These are phyloP conservation scores for Xylaria multiplex DNA, from an alignment of 2,329 filamentous ascomycete species.

Conservation along the genomic window DNA sequence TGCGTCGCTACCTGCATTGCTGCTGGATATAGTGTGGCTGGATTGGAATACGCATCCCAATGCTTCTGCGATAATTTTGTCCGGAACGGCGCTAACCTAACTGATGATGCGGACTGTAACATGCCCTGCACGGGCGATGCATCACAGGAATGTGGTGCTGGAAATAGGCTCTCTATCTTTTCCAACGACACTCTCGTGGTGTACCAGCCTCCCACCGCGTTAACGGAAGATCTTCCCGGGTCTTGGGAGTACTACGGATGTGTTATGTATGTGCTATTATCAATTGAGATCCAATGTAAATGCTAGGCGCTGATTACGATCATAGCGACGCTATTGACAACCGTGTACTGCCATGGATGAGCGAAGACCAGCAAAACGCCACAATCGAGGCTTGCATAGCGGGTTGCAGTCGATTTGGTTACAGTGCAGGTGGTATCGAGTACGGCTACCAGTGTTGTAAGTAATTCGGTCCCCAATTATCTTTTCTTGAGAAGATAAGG, in stretches of 20 bases:
- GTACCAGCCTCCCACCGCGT: constrained; percentile 35
- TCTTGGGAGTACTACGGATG: constrained; percentile 42
- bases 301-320: constrained; percentile 10
- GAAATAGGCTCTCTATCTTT: constrained; percentile 42
- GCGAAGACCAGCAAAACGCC: constrained; percentile 53
- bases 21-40: constrained; percentile 46
- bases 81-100: constrained; percentile 39
- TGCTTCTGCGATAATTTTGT: constrained; percentile 47
- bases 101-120: constrained; percentile 39
- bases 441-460: constrained; percentile 56
- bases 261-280: constrained; percentile 28
- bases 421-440: constrained; percentile 56
- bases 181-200: constrained; percentile 39
- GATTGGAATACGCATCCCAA: constrained; percentile 50
- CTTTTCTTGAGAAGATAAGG: neutral
- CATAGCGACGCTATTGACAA: constrained; percentile 40
- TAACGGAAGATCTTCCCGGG: constrained; percentile 32
- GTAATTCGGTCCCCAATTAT: constrained; percentile 13
- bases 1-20: constrained; percentile 41
- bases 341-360: constrained; percentile 52
- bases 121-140: constrained; percentile 43
- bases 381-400: constrained; percentile 54
- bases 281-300: constrained; percentile 23
- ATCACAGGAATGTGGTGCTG: constrained; percentile 41
- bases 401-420: constrained; percentile 55